Evolutionary conservation across 495 filamentous ascomycete genomes (phyloP), one percentile per base, ranked within the genome.

Genomic region (Trichocladium antarcticum): DNA sequence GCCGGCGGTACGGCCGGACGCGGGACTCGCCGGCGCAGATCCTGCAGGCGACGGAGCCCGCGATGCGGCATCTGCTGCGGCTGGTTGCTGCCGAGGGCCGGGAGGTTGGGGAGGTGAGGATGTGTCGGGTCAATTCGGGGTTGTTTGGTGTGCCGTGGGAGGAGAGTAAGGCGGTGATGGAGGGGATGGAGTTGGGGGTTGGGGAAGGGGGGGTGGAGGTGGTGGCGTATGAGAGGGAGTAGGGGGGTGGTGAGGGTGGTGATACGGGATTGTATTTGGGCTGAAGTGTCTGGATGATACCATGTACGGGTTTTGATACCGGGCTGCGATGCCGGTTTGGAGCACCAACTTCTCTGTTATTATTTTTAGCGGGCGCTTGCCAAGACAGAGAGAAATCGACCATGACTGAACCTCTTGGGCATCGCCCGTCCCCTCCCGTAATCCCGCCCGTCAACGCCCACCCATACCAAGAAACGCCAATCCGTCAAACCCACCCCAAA

Each of bases 51-150:
- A 64, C 57, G 11, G 45, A 16, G 41, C 38, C 41, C 6, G 53
- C 55, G 7, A 56, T 64, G 58, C 9, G 10, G 31, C 37, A 60
- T 17, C 15, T 66, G 38, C 22, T 66, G 50, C n/a, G 40, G 38
- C 42, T 54, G 44, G 47, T 64, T 32, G 40, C 11, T 24, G 41
- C 16, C 21, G 45, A 55, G 32, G 45, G 31, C 10, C 14, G 34
- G 22, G 8, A 12, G 5, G 36, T 59, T 1, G 37, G 29, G 10
- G 55, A 58, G 47, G 29, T 66, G 9, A 51, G 63, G 24, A 64
- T 66, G 59, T 57, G 58, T 22, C 47, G 17, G 39, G 57, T 63
- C 22, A 60, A 58, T 41, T 45, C 56, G 45, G 57, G 58, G 16
- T 15, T 56, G 24, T 64, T 58, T 52, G 52, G 20, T 4, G 56